Evolutionary conservation across 2,329 filamentous ascomycete species (phyloP).

Genomic region (Diplodia mutila): DNA sequence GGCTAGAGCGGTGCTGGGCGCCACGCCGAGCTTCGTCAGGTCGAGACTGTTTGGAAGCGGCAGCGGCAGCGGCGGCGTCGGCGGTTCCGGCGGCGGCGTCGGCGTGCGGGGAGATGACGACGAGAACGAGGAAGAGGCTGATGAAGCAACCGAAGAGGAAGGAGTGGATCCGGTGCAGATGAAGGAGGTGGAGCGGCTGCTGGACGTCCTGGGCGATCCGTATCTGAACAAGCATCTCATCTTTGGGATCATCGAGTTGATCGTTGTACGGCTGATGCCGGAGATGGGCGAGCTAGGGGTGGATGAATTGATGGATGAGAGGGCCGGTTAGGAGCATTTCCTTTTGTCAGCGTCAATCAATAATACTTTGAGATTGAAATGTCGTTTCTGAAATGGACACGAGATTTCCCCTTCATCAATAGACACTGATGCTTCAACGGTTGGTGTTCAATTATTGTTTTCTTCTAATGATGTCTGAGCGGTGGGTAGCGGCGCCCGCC

Average conservation of each 20-base stretch:
- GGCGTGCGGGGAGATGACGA: background rate
- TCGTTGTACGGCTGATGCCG: constrained; percentile 81
- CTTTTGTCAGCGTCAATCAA: background rate
- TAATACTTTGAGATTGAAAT: background rate
- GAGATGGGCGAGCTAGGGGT: constrained; percentile 77
- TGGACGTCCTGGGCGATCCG: constrained; percentile 76
- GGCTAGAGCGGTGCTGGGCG: constrained; percentile 60
- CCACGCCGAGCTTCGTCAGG: constrained; percentile 52
- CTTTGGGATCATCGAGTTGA: constrained; percentile 78
- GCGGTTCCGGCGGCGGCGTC: background rate
- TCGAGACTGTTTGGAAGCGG: constrained; percentile 35
- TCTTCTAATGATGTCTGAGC: background rate
- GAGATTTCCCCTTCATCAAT: background rate
- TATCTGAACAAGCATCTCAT: constrained; percentile 94
- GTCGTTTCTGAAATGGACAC: background rate
- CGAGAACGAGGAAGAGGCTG: background rate
- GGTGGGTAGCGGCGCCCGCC: background rate
- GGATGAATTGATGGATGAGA: constrained; percentile 73
- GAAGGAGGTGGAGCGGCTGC: constrained; percentile 56
- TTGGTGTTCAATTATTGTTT: background rate
- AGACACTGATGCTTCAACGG: background rate
- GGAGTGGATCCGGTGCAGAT: constrained; percentile 29
- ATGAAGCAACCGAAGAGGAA: constrained; percentile 9
- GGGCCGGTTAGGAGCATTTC: constrained; percentile 45
- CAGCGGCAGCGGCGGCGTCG: background rate